These are phyloP conservation scores for Diaporthe helianthi DNA, from an alignment of 2,329 filamentous ascomycete species.

Conservation along the genomic window DNA sequence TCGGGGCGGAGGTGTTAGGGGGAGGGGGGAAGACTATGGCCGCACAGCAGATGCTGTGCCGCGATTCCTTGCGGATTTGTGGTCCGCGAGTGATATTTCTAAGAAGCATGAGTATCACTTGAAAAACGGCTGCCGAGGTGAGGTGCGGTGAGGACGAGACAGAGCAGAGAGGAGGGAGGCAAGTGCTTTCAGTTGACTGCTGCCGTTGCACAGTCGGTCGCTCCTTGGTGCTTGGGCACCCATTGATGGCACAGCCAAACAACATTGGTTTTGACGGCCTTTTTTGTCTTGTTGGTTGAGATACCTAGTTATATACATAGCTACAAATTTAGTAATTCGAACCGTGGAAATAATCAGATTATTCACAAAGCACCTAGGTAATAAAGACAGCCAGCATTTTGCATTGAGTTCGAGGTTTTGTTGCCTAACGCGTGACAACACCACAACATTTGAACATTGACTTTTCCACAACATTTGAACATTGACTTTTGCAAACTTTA, in stretches of 20 bases:
- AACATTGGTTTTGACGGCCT: background rate
- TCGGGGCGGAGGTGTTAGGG: background rate
- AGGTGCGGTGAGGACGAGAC: too few species aligned
- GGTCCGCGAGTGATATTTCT: background rate
- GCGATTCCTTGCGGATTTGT: background rate
- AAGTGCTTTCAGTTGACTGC: background rate
- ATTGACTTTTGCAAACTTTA: too few species aligned
- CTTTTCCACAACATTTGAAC: too few species aligned
- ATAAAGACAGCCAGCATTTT: too few species aligned
- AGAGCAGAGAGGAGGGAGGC: too few species aligned
- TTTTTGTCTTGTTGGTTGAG: background rate
- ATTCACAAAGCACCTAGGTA: too few species aligned
- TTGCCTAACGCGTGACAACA: background rate
- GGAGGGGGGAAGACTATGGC: background rate
- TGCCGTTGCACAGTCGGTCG: background rate
- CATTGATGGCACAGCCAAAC: background rate
- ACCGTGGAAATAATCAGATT: background rate
- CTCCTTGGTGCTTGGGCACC: background rate
- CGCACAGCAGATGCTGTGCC: background rate
- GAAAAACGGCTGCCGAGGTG: background rate
- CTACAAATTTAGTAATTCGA: background rate
- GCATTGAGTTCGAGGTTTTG: too few species aligned
- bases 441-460: too few species aligned
- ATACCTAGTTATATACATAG: conserved; percentile 17
- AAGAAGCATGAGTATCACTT: background rate